These are phyloP conservation scores for Boletus reticulatus DNA, from an alignment of 768 basidiomycete genomes.

Conservation along the genomic window DNA sequence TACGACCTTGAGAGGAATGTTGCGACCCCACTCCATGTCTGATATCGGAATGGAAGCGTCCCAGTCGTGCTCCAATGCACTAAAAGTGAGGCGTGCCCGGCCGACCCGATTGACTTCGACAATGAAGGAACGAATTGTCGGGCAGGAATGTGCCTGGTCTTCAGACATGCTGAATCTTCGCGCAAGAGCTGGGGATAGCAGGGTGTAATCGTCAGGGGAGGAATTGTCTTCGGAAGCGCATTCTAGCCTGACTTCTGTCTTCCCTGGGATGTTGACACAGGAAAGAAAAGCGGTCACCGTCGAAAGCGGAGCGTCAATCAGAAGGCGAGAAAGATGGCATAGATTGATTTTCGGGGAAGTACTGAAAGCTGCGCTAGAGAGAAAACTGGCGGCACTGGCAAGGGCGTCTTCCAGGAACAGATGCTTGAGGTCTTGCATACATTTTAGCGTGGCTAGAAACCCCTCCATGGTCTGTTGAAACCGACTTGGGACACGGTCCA, in stretches of 20 bases:
- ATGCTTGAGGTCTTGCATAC: constrained; percentile 33
- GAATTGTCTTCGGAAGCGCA: not conserved
- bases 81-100: not conserved
- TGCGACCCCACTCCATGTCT: not conserved
- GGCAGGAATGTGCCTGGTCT: not conserved
- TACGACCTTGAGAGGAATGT: not conserved
- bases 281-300: not conserved
- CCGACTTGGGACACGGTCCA: constrained; percentile 21
- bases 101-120: not conserved
- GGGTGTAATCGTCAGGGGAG: not conserved
- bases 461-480: constrained; percentile 27
- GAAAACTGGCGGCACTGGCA: constrained; percentile 1
- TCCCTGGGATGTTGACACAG: not conserved
- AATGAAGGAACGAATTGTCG: not conserved
- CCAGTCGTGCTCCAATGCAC: not conserved
- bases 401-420: constrained; percentile 34
- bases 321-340: constrained; percentile 1
- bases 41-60: not conserved
- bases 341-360: not conserved
- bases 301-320: constrained; percentile 3
- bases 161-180: not conserved
- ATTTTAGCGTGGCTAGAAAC: constrained; percentile 31
- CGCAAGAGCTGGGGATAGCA: not conserved
- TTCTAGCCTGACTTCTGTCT: not conserved
- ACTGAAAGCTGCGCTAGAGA: not conserved